phyloP scores from a whole-genome alignment of 164 flowering plant genomes.

The Annona cherimola region DNA sequence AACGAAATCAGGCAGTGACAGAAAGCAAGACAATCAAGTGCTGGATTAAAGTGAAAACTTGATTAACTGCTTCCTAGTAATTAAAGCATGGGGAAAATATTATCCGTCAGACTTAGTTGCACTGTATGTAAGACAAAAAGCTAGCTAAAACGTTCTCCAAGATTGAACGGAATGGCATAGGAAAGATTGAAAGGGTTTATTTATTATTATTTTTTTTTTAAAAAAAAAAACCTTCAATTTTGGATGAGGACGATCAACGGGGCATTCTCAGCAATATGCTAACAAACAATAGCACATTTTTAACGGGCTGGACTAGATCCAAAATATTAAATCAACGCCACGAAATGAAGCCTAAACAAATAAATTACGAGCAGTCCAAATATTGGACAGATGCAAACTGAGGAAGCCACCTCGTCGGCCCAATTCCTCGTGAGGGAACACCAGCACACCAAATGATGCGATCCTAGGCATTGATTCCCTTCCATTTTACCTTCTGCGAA shows the following conservation, averaged over 20 bases:
- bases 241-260: background rate
- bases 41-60: background rate
- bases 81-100: background rate
- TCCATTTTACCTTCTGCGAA: conserved; percentile 43
- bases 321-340: background rate
- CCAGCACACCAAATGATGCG: background rate
- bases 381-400: background rate
- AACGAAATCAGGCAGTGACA: background rate
- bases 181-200: too few species aligned
- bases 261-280: background rate
- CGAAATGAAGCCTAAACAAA: background rate
- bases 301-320: background rate
- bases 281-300: background rate
- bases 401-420: background rate
- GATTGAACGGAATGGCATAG: too few species aligned
- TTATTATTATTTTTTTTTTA: too few species aligned
- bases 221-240: too few species aligned
- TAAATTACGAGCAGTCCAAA: background rate
- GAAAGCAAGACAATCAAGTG: too few species aligned
- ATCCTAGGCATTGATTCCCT: background rate
- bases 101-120: too few species aligned
- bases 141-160: too few species aligned
- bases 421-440: background rate
- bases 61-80: background rate
- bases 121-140: too few species aligned